These are phyloP conservation scores for Phytophthora vignae DNA, from an alignment of 352 stramenopile genomes.

Conservation along the genomic window DNA sequence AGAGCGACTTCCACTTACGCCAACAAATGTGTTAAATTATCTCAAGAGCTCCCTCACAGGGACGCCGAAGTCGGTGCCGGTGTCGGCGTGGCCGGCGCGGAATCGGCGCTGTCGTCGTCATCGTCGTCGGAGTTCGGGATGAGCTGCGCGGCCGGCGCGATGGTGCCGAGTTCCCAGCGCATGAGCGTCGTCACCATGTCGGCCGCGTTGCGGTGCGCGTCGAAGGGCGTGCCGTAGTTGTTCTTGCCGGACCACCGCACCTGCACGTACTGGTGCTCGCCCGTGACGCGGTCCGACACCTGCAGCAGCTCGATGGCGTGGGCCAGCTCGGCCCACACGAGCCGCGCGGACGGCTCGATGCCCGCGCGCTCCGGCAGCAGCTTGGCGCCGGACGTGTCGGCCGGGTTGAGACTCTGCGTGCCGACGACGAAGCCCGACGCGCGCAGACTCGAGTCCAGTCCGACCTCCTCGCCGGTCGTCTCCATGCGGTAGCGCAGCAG, in stretches of 20 bases:
- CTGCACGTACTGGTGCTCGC: slow-evolving; percentile 39
- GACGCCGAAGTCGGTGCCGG: slow-evolving; percentile 1
- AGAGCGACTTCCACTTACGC: slow-evolving; percentile 15
- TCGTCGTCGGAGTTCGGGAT: slow-evolving; percentile 28
- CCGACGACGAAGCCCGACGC: slow-evolving; percentile 52
- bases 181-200: slow-evolving; percentile 59
- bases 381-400: slow-evolving; percentile 40
- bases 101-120: background rate
- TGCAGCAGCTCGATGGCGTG: slow-evolving; percentile 57
- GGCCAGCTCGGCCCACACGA: slow-evolving; percentile 56
- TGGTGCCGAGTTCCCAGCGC: slow-evolving; percentile 57
- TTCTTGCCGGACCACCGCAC: slow-evolving; percentile 59
- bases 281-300: slow-evolving; percentile 34
- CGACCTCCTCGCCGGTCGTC: slow-evolving; percentile 24
- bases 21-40: slow-evolving; percentile 30
- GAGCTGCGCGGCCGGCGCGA: slow-evolving; percentile 46
- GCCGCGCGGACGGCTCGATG: slow-evolving; percentile 36
- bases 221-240: slow-evolving; percentile 57
- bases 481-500: slow-evolving; percentile 58
- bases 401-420: slow-evolving; percentile 59
- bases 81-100: background rate
- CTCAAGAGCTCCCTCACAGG: background rate
- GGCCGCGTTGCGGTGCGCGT: slow-evolving; percentile 54
- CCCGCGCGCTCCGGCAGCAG: slow-evolving; percentile 39
- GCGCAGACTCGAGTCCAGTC: slow-evolving; percentile 13